A percentile compares a stretch with the other conserved stretches of the same genome.
phyloP scores from a whole-genome alignment of 169 alveolate species.

The Cryptosporidium sp. region DNA sequence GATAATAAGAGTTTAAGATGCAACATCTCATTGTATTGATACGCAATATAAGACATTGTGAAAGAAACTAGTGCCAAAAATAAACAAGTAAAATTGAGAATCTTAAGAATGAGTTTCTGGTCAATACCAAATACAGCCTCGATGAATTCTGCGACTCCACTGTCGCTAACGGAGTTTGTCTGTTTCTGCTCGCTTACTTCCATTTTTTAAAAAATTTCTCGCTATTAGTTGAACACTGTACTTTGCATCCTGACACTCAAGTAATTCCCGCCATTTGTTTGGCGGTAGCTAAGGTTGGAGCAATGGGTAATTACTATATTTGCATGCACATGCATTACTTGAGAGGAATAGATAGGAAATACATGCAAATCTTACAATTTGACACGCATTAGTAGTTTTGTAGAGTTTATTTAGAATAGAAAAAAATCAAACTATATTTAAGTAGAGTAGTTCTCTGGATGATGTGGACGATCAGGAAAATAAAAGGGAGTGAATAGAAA shows the following conservation, averaged over 20 bases:
- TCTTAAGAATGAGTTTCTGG: slow-evolving; percentile 52
- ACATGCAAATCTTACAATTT: background rate
- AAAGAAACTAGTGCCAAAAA: slow-evolving; percentile 50
- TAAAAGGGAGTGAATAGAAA: background rate
- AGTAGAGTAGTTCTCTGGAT: background rate
- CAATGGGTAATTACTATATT: background rate
- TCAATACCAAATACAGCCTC: slow-evolving; percentile 51
- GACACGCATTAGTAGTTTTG: background rate
- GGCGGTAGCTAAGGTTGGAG: background rate
- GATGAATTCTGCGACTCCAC: slow-evolving; percentile 28
- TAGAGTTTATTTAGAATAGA: background rate
- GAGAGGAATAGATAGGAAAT: background rate
- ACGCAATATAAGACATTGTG: slow-evolving; percentile 55
- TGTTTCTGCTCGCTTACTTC: background rate
- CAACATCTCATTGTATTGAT: slow-evolving; percentile 37
- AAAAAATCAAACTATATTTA: background rate
- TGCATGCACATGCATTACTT: background rate
- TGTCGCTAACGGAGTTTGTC: background rate
- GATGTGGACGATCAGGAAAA: background rate
- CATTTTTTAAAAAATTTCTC: background rate
- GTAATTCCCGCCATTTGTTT: background rate
- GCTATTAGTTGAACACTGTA: background rate
- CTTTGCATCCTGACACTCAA: background rate
- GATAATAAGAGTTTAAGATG: slow-evolving; percentile 37
- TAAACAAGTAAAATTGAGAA: slow-evolving; percentile 39